These are phyloP conservation scores for Alternaria brassicae DNA, from an alignment of 2,329 filamentous ascomycete species.

Conservation along the genomic window DNA sequence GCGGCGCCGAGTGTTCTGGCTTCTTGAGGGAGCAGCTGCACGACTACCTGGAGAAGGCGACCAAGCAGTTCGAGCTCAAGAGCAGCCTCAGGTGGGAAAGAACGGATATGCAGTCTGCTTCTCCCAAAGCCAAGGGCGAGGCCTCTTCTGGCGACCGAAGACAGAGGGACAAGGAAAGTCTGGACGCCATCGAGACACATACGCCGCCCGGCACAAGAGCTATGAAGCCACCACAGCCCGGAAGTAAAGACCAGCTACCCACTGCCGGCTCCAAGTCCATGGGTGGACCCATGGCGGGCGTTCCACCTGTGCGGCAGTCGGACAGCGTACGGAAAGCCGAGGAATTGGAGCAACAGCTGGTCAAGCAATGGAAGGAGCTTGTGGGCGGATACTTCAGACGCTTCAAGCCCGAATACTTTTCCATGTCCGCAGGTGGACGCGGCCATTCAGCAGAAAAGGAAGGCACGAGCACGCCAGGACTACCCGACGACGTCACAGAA, in stretches of 20 bases:
- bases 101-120: conserved; percentile 34
- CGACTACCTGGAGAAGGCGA: conserved; percentile 84
- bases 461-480: conserved; percentile 31
- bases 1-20: conserved; percentile 84
- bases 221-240: conserved; percentile 43
- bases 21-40: conserved; percentile 87
- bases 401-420: conserved; percentile 84
- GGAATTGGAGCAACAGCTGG: conserved; percentile 72
- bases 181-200: conserved; percentile 59
- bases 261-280: conserved; percentile 35
- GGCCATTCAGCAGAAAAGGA: conserved; percentile 46
- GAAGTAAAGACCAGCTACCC: conserved; percentile 30
- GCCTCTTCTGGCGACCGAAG: conserved; percentile 26
- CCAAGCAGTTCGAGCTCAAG: conserved; percentile 75
- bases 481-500: conserved; percentile 37
- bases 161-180: conserved; percentile 48
- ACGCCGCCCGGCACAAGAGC: conserved; percentile 52
- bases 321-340: conserved; percentile 67
- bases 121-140: conserved; percentile 32
- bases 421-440: conserved; percentile 51
- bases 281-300: conserved; percentile 32
- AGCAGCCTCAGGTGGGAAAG: conserved; percentile 67
- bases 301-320: conserved; percentile 45
- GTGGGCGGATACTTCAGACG: conserved; percentile 95
- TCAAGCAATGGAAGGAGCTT: conserved; percentile 79